Evolutionary conservation across 1,284 basidiomycete species (phyloP).

Genomic region (Pisolithus thermaeus): DNA sequence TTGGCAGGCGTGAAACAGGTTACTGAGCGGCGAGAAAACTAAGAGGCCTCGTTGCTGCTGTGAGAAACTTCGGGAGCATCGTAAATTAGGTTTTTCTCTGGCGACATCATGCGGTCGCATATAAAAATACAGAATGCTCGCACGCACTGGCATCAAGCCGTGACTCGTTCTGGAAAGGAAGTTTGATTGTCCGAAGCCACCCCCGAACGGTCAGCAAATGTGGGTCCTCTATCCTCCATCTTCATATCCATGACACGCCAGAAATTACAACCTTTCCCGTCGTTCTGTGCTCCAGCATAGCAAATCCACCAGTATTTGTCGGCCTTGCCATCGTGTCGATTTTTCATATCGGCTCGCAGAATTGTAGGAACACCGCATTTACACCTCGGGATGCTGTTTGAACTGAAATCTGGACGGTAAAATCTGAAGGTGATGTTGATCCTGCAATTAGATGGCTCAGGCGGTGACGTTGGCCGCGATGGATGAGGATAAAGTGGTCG

Average conservation of each 20-base stretch:
- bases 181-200: too few species aligned
- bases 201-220: slow-evolving; percentile 22
- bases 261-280: slow-evolving; percentile 78
- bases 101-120: too few species aligned
- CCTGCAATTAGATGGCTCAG: slow-evolving; percentile 58
- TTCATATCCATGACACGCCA: slow-evolving; percentile 78
- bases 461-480: slow-evolving; percentile 19
- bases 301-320: slow-evolving; percentile 85
- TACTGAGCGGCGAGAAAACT: too few species aligned
- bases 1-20: too few species aligned
- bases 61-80: too few species aligned
- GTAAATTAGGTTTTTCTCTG: too few species aligned
- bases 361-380: slow-evolving; percentile 77
- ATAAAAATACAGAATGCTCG: too few species aligned
- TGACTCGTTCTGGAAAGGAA: not conserved
- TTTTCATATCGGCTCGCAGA: slow-evolving; percentile 77
- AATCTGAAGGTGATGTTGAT: slow-evolving; percentile 91
- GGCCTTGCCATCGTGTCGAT: slow-evolving; percentile 40
- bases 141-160: too few species aligned
- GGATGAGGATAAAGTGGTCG: slow-evolving; percentile 54
- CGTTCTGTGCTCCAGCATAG: slow-evolving; percentile 75
- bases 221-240: slow-evolving; percentile 64
- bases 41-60: too few species aligned
- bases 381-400: slow-evolving; percentile 65
- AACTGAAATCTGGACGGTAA: slow-evolving; percentile 80